These are phyloP conservation scores for Nemania sp. DNA, from an alignment of 2,329 filamentous ascomycete species.

Conservation along the genomic window DNA sequence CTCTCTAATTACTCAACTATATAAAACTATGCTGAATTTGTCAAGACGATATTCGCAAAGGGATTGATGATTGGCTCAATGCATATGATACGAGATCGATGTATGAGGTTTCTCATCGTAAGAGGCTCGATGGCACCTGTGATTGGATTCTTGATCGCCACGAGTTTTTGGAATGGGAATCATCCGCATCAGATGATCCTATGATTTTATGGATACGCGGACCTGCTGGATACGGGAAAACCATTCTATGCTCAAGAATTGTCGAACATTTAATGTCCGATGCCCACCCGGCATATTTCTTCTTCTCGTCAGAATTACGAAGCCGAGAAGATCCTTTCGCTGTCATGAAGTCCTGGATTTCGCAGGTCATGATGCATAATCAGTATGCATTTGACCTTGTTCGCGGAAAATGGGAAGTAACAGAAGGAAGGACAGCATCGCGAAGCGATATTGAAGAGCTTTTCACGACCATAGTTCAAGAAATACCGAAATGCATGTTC, in stretches of 20 bases:
- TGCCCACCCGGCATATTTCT: slow-evolving; percentile 35
- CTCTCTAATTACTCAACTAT: background rate
- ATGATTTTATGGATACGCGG: slow-evolving; percentile 41
- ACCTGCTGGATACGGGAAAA: slow-evolving; percentile 41
- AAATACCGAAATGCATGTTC: slow-evolving; percentile 29
- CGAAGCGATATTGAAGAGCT: slow-evolving; percentile 23
- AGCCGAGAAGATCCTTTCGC: slow-evolving; percentile 33
- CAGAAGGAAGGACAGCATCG: slow-evolving; percentile 20
- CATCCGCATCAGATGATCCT: background rate
- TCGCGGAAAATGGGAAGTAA: background rate
- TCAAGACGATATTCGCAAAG: slow-evolving; percentile 4
- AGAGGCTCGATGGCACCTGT: slow-evolving; percentile 32
- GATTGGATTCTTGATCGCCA: slow-evolving; percentile 33
- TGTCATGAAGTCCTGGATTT: slow-evolving; percentile 39
- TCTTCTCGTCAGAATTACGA: slow-evolving; percentile 38
- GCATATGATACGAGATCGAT: background rate
- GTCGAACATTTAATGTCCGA: slow-evolving; percentile 28
- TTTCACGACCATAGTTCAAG: slow-evolving; percentile 19
- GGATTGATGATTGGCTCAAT: slow-evolving; percentile 2
- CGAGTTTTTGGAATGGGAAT: slow-evolving; percentile 28
- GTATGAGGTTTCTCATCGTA: slow-evolving; percentile 29
- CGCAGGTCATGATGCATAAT: slow-evolving; percentile 25
- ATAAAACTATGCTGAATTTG: background rate
- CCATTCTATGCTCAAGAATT: slow-evolving; percentile 38
- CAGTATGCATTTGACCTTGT: slow-evolving; percentile 23